Evolutionary conservation across 495 filamentous ascomycete species (phyloP), one percentile per base, ranked within the genome.

Genomic region (Podospora pseudoanserina): DNA sequence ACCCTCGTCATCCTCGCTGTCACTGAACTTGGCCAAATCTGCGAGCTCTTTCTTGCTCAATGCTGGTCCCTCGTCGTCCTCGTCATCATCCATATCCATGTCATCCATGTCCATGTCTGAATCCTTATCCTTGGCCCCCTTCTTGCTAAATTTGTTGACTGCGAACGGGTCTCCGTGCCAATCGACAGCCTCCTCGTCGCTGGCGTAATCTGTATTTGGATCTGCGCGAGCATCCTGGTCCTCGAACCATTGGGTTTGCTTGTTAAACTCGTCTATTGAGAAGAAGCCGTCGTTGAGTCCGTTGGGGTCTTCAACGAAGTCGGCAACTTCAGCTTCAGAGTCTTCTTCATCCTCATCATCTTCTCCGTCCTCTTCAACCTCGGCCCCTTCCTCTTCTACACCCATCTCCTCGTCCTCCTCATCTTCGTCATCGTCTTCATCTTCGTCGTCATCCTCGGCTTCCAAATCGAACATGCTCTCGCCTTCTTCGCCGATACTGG

Each of bases 181-280:
- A 72, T 97, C 90, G 49, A 97, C 77, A 13, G 91, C 89, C 71
- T 96, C 93, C 59, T 96, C 93, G 60, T 94, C 93, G 68, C 81
- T 84, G 65, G 83, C 83, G 5, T 70, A 72, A 60, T 88, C 85
- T 34, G 88, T 85, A 69, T 86, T 85, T 6, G 87, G 85, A 69
- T 91, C 91, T 4, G 76, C 85, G 32, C 81, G 78, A 13, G 83
- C 83, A 80, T 98, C 95, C 76, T 91, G 89, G 71, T 90, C 87
- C 76, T 98, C 96, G 39, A 96, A 85, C 67, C 89, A 86, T 72
- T 96, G 91, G 4, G 92, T 90, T 73, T 96, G 91, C 72, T 89
- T 92, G 84, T 99, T 99, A 85, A 99, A 99, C 63, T 97, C 89
- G 68, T 98, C 93, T 69, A 99, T 96, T 1, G 92, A 97, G 80